Conservation (phyloP, 768 basidiomycete genomes). For the Mycena belliarum region DNA sequence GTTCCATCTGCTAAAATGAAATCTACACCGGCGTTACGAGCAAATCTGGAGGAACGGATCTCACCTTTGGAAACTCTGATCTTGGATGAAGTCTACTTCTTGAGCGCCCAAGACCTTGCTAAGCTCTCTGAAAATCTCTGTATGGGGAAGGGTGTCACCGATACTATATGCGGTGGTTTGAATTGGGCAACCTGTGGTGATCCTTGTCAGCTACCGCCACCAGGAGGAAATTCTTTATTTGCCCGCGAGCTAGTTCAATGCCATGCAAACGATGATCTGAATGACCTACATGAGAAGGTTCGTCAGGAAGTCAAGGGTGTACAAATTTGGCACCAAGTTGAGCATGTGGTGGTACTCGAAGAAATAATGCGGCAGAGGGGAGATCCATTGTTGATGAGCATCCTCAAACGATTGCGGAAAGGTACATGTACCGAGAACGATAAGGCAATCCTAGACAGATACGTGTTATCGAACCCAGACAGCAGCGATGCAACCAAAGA, state of each 20-base stretch:
- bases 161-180: slow-evolving; percentile 1
- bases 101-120: background rate
- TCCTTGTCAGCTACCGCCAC: slow-evolving; percentile 12
- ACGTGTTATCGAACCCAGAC: background rate
- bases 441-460: slow-evolving; percentile 6
- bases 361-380: slow-evolving; percentile 25
- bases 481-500: background rate
- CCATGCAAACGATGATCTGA: background rate
- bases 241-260: background rate
- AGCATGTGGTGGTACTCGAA: slow-evolving; percentile 10
- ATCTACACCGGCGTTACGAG: background rate
- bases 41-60: background rate
- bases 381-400: slow-evolving; percentile 3
- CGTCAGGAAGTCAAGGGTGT: slow-evolving; percentile 1
- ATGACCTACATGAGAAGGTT: slow-evolving; percentile 1
- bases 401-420: slow-evolving; percentile 1
- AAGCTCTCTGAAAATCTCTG: slow-evolving; percentile 4
- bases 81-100: slow-evolving; percentile 10
- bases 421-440: background rate
- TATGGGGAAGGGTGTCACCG: slow-evolving; percentile 10
- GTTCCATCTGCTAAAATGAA: slow-evolving; percentile 10
- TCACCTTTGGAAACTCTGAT: background rate
- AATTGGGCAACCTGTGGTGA: slow-evolving; percentile 7
- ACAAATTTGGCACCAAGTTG: slow-evolving; percentile 8
- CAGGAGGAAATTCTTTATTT: background rate